Evolutionary conservation across 73 alveolate species (phyloP).

Genomic region (Symbiodinium pilosum): DNA sequence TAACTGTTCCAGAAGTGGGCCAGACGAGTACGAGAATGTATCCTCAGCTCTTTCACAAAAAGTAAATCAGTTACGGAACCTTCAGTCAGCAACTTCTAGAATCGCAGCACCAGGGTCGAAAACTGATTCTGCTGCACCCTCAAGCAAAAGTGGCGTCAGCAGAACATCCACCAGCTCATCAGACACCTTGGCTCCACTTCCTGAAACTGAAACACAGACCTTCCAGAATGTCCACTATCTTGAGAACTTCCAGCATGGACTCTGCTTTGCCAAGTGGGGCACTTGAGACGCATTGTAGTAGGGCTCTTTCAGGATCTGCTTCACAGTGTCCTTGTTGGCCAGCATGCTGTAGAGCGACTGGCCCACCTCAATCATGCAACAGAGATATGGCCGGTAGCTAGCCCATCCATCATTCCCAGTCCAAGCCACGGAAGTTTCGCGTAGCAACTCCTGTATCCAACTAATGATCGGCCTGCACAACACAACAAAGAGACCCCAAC

Average conservation of each 20-base stretch:
- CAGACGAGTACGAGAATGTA: conserved; percentile 60
- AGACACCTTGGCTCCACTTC: conserved; percentile 39
- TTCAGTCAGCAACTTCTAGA: no score
- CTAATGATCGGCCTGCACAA: conserved; percentile 10
- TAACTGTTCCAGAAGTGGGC: conserved; percentile 69
- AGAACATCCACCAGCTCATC: conserved; percentile 62
- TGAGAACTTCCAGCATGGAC: background rate
- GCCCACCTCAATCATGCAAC: background rate
- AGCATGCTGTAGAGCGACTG: background rate
- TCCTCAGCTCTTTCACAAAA: background rate
- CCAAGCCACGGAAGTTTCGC: conserved; percentile 41
- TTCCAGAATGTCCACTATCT: background rate
- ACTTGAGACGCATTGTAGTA: conserved; percentile 44
- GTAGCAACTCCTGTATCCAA: conserved; percentile 21
- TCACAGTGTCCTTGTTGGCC: conserved; percentile 9
- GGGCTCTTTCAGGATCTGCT: conserved; percentile 62
- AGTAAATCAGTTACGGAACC: background rate
- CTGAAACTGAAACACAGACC: background rate
- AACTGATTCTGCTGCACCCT: conserved; percentile 49
- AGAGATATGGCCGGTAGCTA: background rate
- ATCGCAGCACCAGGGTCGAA: background rate
- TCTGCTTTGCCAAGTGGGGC: no score
- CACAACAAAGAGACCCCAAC: no score
- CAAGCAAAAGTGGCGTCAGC: conserved; percentile 27
- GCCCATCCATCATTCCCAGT: background rate